Base-by-base conservation (phyloP, 306 rosid genomes). In the Quercus berberidifolia region DNA sequence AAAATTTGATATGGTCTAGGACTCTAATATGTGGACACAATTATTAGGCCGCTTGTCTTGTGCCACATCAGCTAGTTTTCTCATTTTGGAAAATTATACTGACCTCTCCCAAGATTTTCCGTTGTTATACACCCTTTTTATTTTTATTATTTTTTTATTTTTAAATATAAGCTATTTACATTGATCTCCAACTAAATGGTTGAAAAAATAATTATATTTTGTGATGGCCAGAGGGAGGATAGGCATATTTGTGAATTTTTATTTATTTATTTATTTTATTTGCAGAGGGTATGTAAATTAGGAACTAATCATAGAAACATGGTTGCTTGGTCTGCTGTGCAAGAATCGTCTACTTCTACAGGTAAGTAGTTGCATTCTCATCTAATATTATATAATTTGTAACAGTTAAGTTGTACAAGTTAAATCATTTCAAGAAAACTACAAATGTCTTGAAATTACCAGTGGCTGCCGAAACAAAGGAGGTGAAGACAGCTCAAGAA, bases 341-440 rank as follows among this genome's bases (percentile, higher is more conserved):
- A 91, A 82, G 97, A 95, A 87, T 89, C 99, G 12, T 87, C 98
- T 70, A 80, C 93, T 70, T 86, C 90, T 74, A 74, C 94, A 70
- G 87, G 97, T 89, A 69, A 49, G 54, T 1, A 80, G 86, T 82
- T 74, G 80, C 58, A 82, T 21, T 58, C 57, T 55, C 56, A 12
- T 11, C 6, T 25, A 65, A 76, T 38, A 11, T 10, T 41, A 8
- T 41, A 8, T 41, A 41, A 41, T 41, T 41, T 41, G 11, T 41
- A 2, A 8, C 11, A 41, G 46, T 41, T 8, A 8, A 62, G 21
- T 41, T 8, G 62, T 28, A 49, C 25, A 67, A 57, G 69, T 31
- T 55, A 69, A 74, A 70, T 12, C 49, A 65, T 30, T 75, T 41
- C 9, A 80, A 74, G 15, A 71, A 30, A 71, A 69, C 28, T 41